A percentile compares a stretch with the other conserved stretches of the same genome.
These are phyloP conservation scores for Blastobotrys americana DNA, from an alignment of 805 yeast genomes.

Conservation along the genomic window DNA sequence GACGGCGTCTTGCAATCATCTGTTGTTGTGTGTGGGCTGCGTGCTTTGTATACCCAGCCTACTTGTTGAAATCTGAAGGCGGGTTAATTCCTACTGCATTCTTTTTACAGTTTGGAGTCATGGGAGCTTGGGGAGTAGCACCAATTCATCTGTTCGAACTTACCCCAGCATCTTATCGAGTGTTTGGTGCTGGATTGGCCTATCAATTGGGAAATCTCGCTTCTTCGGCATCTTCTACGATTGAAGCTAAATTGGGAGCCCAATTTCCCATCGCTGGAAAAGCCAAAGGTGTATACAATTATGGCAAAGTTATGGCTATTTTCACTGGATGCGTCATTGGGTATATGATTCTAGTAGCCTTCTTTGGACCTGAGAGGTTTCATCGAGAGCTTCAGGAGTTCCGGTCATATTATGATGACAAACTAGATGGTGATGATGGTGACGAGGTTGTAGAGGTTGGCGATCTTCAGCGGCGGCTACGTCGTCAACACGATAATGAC, in stretches of 20 bases:
- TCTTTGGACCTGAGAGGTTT: slow-evolving; percentile 48
- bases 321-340: slow-evolving; percentile 58
- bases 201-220: slow-evolving; percentile 70
- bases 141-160: slow-evolving; percentile 61
- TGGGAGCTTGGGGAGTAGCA: slow-evolving; percentile 67
- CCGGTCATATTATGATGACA: background rate
- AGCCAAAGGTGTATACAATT: slow-evolving; percentile 38
- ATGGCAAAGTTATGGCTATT: slow-evolving; percentile 60
- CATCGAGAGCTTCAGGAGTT: slow-evolving; percentile 2
- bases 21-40: slow-evolving; percentile 46
- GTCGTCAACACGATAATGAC: too few relatives aligned
- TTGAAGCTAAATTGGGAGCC: slow-evolving; percentile 53
- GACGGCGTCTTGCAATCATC: slow-evolving; percentile 51
- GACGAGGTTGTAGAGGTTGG: too few relatives aligned
- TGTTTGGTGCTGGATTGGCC: slow-evolving; percentile 53
- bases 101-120: slow-evolving; percentile 55
- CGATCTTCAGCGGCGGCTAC: too few relatives aligned
- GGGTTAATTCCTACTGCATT: slow-evolving; percentile 52
- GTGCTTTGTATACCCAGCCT: slow-evolving; percentile 55
- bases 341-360: slow-evolving; percentile 39
- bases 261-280: slow-evolving; percentile 44
- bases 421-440: slow-evolving; percentile 3
- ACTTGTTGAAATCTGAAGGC: slow-evolving; percentile 36
- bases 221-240: slow-evolving; percentile 63
- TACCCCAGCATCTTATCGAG: slow-evolving; percentile 57